Conservation (phyloP, 2,329 filamentous ascomycete genomes). For the Colletotrichum lini region DNA sequence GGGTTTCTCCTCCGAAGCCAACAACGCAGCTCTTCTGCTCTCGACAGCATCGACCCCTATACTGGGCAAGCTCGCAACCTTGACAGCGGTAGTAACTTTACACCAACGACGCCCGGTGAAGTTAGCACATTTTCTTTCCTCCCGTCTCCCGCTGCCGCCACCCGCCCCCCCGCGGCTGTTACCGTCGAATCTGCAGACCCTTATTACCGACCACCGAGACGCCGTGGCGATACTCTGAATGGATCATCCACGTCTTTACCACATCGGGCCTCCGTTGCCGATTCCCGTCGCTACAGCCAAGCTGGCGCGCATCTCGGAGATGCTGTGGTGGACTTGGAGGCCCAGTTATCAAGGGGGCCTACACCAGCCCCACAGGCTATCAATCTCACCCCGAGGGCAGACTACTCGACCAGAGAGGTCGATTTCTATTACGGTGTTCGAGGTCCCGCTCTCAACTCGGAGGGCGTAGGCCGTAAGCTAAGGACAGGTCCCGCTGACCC, state of each 20-base stretch:
- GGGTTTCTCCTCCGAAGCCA: conserved; percentile 59
- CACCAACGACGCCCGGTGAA: conserved; percentile 81
- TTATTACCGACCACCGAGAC: conserved; percentile 89
- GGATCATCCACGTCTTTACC: conserved; percentile 53
- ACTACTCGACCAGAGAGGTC: conserved; percentile 94
- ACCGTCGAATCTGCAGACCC: conserved; percentile 75
- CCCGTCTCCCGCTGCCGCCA: conserved; percentile 67
- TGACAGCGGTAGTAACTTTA: conserved; percentile 75
- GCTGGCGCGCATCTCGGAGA: conserved; percentile 53
- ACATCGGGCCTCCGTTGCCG: conserved; percentile 49
- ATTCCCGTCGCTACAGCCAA: conserved; percentile 57
- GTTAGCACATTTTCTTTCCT: conserved; percentile 81
- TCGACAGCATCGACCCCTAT: conserved; percentile 66
- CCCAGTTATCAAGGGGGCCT: conserved; percentile 58
- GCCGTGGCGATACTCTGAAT: conserved; percentile 74
- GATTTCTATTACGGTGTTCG: conserved; percentile 97
- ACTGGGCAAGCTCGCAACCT: conserved; percentile 62
- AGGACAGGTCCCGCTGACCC: conserved; percentile 97
- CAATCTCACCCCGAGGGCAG: conserved; percentile 74
- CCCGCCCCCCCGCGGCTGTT: conserved; percentile 58
- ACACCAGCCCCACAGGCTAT: conserved; percentile 60
- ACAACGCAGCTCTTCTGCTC: conserved; percentile 68
- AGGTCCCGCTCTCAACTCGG: conserved; percentile 87
- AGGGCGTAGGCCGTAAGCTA: conserved; percentile 84
- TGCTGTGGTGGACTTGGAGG: conserved; percentile 55